Percentiles rank a stretch among this genome's conserved stretches.
Evolutionary conservation across 148 eudicot genomes (phyloP).

Genomic region (Amaranthus palmeri): DNA sequence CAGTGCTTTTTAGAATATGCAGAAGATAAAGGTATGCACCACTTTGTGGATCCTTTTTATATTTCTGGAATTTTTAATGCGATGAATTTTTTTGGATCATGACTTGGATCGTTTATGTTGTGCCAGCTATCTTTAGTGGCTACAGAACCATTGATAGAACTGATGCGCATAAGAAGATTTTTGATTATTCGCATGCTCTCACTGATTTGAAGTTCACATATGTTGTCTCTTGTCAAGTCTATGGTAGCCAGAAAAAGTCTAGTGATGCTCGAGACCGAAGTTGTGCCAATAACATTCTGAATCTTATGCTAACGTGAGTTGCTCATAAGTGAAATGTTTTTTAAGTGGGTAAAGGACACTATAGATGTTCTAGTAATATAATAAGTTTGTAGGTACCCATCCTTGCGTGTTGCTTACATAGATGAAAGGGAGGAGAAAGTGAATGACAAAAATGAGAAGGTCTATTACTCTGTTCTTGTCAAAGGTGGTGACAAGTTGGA

Average conservation of each 20-base stretch:
- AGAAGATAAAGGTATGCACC: conserved; percentile 56
- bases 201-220: conserved; percentile 97
- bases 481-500: conserved; percentile 91
- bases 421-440: conserved; percentile 82
- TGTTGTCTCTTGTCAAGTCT: conserved; percentile 94
- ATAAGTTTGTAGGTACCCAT: conserved; percentile 66
- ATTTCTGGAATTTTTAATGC: conserved; percentile 1
- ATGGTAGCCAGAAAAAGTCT: conserved; percentile 87
- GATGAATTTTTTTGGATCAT: conserved; percentile 2
- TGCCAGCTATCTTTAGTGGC: conserved; percentile 72
- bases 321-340: not conserved
- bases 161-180: conserved; percentile 39
- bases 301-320: conserved; percentile 82
- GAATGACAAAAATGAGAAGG: conserved; percentile 54
- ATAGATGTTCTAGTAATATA: conserved; percentile 9
- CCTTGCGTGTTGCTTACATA: conserved; percentile 91
- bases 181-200: conserved; percentile 65
- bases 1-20: conserved; percentile 89
- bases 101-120: conserved; percentile 9
- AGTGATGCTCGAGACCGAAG: conserved; percentile 60
- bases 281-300: conserved; percentile 70
- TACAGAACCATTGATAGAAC: conserved; percentile 66
- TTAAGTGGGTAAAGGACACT: not conserved
- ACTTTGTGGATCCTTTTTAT: not conserved
- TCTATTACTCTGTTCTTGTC: conserved; percentile 92